These are phyloP conservation scores for Venturia oleaginea DNA, from an alignment of 2,329 filamentous ascomycete species.

Conservation along the genomic window DNA sequence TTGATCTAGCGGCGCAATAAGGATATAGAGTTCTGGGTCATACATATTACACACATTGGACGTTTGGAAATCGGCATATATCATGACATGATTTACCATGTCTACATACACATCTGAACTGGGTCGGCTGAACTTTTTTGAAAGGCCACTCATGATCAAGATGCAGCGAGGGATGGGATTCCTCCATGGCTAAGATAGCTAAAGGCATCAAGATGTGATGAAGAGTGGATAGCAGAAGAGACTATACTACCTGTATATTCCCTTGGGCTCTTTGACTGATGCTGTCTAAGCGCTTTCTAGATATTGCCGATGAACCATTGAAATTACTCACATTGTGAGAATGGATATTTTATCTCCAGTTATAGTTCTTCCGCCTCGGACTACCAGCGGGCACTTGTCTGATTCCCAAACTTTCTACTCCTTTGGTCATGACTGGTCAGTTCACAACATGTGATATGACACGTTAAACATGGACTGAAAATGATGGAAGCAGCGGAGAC, in stretches of 20 bases:
- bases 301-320: no score
- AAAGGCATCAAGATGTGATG: neutral
- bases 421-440: no score
- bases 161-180: neutral
- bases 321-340: no score
- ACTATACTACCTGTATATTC: neutral
- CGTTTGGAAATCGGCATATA: neutral
- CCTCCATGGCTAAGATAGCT: neutral
- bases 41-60: neutral
- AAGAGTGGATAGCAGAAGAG: neutral
- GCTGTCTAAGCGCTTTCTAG: no score
- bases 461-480: no score
- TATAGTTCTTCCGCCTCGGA: no score
- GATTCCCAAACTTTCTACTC: no score
- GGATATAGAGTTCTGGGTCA: neutral
- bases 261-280: no score
- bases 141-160: neutral
- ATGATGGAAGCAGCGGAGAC: no score
- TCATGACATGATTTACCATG: neutral
- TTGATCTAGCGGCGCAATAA: constrained; percentile 3
- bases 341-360: no score
- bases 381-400: no score
- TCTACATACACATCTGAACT: neutral
- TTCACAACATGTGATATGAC: no score
- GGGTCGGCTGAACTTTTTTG: neutral